Conservation (phyloP, 768 basidiomycete species). For the Suillus americanus region DNA sequence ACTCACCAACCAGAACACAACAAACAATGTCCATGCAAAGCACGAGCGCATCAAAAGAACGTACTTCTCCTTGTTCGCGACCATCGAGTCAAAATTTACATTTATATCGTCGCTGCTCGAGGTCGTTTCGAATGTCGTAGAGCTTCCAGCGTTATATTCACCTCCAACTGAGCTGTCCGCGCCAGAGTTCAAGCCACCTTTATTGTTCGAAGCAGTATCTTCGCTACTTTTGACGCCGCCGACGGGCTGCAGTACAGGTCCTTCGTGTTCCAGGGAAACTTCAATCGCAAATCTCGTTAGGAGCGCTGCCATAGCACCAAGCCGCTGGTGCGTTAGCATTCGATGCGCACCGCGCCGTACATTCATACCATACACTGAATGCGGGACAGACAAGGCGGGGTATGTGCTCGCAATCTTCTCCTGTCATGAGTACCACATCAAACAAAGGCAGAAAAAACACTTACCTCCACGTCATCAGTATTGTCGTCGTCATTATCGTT, state of each 20-base stretch:
- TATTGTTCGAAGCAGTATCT: neutral
- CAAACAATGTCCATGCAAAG: slow-evolving; percentile 60
- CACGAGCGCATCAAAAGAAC: slow-evolving; percentile 57
- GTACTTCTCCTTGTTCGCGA: slow-evolving; percentile 44
- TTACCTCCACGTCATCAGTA: neutral
- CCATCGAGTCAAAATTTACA: slow-evolving; percentile 18
- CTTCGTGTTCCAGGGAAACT: slow-evolving; percentile 27
- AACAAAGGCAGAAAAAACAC: neutral
- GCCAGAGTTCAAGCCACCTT: neutral
- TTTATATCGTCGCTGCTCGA: slow-evolving; percentile 9
- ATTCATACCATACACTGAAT: slow-evolving; percentile 19
- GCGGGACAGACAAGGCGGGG: slow-evolving; percentile 6
- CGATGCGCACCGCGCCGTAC: neutral
- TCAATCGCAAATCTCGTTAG: slow-evolving; percentile 52
- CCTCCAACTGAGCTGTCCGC: neutral
- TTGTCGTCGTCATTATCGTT: neutral
- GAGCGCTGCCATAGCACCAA: slow-evolving; percentile 58
- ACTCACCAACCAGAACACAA: slow-evolving; percentile 77
- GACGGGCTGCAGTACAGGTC: neutral
- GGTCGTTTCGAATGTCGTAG: slow-evolving; percentile 14
- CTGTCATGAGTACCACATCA: neutral
- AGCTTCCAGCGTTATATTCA: neutral
- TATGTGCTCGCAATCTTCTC: neutral
- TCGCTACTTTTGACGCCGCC: neutral
- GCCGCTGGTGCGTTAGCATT: slow-evolving; percentile 53